phyloP scores from a whole-genome alignment of 495 filamentous ascomycete species.

The Neurospora cerealis region DNA sequence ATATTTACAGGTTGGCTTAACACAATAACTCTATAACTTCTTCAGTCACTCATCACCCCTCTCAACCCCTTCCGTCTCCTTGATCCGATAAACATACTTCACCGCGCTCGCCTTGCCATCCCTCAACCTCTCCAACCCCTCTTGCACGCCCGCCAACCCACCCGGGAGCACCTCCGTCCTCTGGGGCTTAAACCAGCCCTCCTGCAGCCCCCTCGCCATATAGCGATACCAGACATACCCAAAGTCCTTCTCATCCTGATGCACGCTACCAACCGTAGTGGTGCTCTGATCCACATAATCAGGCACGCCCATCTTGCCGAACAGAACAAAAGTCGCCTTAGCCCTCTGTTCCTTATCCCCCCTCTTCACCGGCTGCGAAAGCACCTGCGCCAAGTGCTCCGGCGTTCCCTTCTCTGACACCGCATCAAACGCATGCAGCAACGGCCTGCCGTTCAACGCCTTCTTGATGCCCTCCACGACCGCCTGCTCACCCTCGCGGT shows the following conservation, averaged over 20 bases:
- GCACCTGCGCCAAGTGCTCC: constrained; percentile 35
- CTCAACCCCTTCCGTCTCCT: constrained; percentile 42
- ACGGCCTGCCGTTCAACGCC: constrained; percentile 25
- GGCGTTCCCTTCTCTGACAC: constrained; percentile 43
- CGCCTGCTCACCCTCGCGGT: constrained; percentile 49
- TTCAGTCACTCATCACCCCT: neutral
- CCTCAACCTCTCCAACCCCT: constrained; percentile 45
- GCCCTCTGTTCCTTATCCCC: constrained; percentile 9
- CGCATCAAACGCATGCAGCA: constrained; percentile 49
- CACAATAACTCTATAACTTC: neutral
- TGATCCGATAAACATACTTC: constrained; percentile 63
- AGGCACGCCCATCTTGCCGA: constrained; percentile 22
- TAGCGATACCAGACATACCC: constrained; percentile 46
- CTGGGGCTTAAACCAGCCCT: constrained; percentile 54
- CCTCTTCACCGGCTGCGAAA: constrained; percentile 22
- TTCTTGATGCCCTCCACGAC: constrained; percentile 41
- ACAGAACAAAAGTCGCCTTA: constrained; percentile 48
- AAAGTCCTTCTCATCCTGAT: constrained; percentile 45
- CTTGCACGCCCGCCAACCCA: constrained; percentile 49
- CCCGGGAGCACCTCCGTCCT: constrained; percentile 50
- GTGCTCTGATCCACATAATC: constrained; percentile 21
- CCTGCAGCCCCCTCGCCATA: constrained; percentile 39
- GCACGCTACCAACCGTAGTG: constrained; percentile 42
- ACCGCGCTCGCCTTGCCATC: constrained; percentile 53
- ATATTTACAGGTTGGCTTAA: neutral